phyloP scores from a whole-genome alignment of 257 asterid species.

The Anisodus acutangulus region DNA sequence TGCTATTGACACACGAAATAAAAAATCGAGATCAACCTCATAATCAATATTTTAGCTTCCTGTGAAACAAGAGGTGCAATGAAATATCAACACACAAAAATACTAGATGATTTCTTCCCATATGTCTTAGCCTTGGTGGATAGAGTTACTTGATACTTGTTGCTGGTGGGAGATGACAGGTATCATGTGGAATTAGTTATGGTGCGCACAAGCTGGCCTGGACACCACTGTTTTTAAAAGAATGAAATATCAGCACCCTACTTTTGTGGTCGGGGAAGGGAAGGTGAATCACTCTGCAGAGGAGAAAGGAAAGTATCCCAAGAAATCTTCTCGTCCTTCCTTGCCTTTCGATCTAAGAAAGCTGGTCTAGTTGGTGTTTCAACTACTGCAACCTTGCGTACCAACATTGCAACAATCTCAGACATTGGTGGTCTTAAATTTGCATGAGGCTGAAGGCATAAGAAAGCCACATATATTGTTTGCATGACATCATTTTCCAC shows the following conservation, averaged over 20 bases:
- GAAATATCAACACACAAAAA: too few species aligned
- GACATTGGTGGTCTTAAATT: constrained; percentile 82
- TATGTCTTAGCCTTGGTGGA: too few species aligned
- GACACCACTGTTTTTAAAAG: too few species aligned
- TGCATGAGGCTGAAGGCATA: constrained; percentile 72
- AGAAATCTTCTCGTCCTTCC: constrained; percentile 46
- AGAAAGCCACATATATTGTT: constrained; percentile 57
- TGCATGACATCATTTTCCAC: constrained; percentile 57
- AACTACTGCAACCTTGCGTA: constrained; percentile 55
- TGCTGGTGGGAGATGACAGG: too few species aligned
- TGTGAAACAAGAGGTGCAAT: not conserved
- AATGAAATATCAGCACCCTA: not conserved
- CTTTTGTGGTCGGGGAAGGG: constrained; percentile 41
- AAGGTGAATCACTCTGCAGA: constrained; percentile 49
- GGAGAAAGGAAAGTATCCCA: constrained; percentile 78
- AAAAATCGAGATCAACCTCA: not conserved
- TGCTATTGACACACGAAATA: not conserved
- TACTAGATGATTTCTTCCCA: too few species aligned
- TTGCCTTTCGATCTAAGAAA: constrained; percentile 58
- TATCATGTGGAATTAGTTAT: too few species aligned
- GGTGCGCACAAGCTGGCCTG: too few species aligned
- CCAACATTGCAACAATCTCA: constrained; percentile 70
- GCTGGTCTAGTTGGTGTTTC: constrained; percentile 56
- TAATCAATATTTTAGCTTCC: not conserved
- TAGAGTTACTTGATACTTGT: too few species aligned